A percentile compares a stretch with the other conserved stretches of the same genome.
phyloP scores from a whole-genome alignment of 106 monocot species.

The Iris macrosiphon region DNA sequence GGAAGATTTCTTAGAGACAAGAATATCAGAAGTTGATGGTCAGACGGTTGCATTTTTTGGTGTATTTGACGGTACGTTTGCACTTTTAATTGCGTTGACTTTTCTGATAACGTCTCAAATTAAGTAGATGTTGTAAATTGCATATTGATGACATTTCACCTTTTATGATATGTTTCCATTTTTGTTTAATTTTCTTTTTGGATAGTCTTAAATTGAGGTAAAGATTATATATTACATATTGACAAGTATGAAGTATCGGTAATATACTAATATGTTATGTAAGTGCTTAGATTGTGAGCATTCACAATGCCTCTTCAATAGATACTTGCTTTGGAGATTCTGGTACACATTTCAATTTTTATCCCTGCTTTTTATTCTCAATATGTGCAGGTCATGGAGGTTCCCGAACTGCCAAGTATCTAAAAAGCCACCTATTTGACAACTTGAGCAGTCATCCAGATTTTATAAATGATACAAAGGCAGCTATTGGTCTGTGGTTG shows the following conservation, averaged over 20 bases:
- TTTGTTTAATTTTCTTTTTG: too few relatives aligned
- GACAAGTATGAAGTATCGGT: too few relatives aligned
- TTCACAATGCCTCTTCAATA: too few relatives aligned
- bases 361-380: too few relatives aligned
- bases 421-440: conserved; percentile 61
- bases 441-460: conserved; percentile 62
- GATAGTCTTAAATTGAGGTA: too few relatives aligned
- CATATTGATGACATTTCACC: background rate
- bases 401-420: conserved; percentile 47
- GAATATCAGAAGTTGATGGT: conserved; percentile 54
- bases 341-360: too few relatives aligned
- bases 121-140: background rate
- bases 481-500: conserved; percentile 66
- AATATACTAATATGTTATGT: too few relatives aligned
- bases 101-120: background rate
- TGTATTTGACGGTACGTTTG: conserved; percentile 64
- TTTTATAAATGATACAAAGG: conserved; percentile 50
- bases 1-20: conserved; percentile 68
- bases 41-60: conserved; percentile 67
- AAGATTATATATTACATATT: too few relatives aligned
- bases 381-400: conserved; percentile 61
- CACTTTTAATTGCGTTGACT: background rate
- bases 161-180: too few relatives aligned
- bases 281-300: too few relatives aligned
- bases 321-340: too few relatives aligned